Evolutionary conservation across 768 basidiomycete genomes (phyloP).

Genomic region (Tricholoma matsutake): DNA sequence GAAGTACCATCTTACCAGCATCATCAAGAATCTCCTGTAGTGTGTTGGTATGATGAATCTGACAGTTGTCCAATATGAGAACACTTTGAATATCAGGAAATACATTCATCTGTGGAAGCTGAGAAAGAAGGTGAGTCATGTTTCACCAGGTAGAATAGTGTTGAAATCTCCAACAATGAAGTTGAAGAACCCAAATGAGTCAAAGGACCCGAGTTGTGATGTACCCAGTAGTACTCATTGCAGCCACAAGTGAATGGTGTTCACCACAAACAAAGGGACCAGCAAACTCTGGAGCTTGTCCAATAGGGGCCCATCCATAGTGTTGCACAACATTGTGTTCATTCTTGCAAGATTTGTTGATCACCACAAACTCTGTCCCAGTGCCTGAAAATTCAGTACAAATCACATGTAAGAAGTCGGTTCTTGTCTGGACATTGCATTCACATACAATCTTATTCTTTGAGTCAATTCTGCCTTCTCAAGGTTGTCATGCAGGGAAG

Average conservation of each 20-base stretch:
- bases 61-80: neutral
- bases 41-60: neutral
- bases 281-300: neutral
- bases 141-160: neutral
- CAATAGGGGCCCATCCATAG: neutral
- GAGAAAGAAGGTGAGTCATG: neutral
- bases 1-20: too few relatives aligned
- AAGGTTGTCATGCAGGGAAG: neutral
- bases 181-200: neutral
- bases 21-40: too few relatives aligned
- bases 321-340: too few relatives aligned
- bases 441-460: neutral
- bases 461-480: neutral
- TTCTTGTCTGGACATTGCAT: neutral
- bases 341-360: neutral
- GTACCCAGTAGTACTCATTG: neutral
- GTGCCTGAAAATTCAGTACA: neutral
- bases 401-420: neutral
- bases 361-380: neutral
- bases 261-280: neutral
- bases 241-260: neutral
- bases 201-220: neutral
- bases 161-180: neutral
- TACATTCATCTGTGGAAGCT: neutral
- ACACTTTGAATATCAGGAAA: neutral